Evolutionary conservation across 257 asterid species (phyloP), one percentile per base, ranked within the genome.

Genomic region (Euphrasia confusa): DNA sequence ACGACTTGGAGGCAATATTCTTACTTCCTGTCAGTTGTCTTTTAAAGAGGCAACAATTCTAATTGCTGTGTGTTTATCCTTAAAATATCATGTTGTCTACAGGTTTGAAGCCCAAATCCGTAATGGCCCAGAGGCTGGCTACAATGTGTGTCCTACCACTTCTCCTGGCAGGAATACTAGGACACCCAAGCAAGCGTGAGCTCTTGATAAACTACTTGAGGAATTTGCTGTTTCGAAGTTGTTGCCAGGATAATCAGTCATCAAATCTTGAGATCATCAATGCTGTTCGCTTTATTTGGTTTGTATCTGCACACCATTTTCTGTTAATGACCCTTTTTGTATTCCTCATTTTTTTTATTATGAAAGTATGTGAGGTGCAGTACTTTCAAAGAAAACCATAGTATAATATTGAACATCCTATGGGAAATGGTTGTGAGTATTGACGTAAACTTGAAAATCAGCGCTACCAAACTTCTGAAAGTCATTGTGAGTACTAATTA

Each of bases 361-460:
- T 58, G 37, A 45, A 39, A 8, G 5, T 54, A 70, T 45, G 3
- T 53, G 32, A 61, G 72, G 64, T 78, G 93, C 95, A 92, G 99
- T 72, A 86, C 89, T 56, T 80, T 73, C 60, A 91, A 85, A 74
- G 96, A 83, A 70, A 84, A 92, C 72, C 96, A 87, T 54, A 71
- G 69, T 56, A 80, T 81, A 80, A 77, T 89, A 66, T 87, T 92
- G 74, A 82, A 83, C 74, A 87, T 89, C 72, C 83, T 89, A 15
- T 92, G 99, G 97, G 96, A 89, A 79, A 84, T 92, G 97, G 89
- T 92, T 27, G 94, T 84, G 59, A 92, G 87, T 71, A 77, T 91
- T 55, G 83, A 83, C 62, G 74, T 74, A 56, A 74, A 76, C 62
- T 71, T 84, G 85, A 87, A 92, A 85, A 81, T 81, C 61, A 74